Conservation (phyloP, 2,329 filamentous ascomycete genomes). For the Trichoderma atroviride region DNA sequence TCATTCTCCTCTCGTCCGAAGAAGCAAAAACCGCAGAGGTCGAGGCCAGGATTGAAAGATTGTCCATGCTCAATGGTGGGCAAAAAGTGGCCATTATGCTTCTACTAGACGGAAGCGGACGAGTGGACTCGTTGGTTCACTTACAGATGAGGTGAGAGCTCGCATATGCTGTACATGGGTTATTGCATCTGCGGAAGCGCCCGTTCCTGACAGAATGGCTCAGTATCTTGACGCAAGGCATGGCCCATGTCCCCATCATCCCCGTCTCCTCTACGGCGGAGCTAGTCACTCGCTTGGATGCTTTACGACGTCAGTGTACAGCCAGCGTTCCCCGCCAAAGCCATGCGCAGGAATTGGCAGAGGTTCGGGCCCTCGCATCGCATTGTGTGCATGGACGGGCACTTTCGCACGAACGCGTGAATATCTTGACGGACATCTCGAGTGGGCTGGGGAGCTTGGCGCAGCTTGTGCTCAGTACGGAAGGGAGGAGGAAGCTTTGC, state of each 20-base stretch:
- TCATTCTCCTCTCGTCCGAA: slow-evolving; percentile 45
- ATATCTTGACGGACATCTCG: slow-evolving; percentile 37
- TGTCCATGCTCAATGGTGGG: slow-evolving; percentile 46
- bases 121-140: slow-evolving; percentile 43
- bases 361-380: slow-evolving; percentile 28
- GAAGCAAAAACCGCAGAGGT: slow-evolving; percentile 41
- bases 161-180: neutral
- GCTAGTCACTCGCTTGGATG: slow-evolving; percentile 44
- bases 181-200: neutral
- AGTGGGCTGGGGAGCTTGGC: slow-evolving; percentile 36
- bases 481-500: slow-evolving; percentile 32
- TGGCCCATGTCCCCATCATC: slow-evolving; percentile 45
- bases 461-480: slow-evolving; percentile 28
- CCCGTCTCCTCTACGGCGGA: slow-evolving; percentile 44
- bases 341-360: neutral
- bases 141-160: slow-evolving; percentile 49
- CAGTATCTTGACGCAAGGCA: slow-evolving; percentile 39
- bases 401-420: slow-evolving; percentile 34
- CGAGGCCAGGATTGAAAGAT: slow-evolving; percentile 43
- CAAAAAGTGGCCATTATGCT: slow-evolving; percentile 49
- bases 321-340: neutral
- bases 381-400: slow-evolving; percentile 36
- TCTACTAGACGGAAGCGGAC: slow-evolving; percentile 41
- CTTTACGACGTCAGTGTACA: slow-evolving; percentile 40
- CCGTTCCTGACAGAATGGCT: slow-evolving; percentile 2